phyloP scores from a whole-genome alignment of 2,329 filamentous ascomycete genomes.

The Monilinia fructigena region DNA sequence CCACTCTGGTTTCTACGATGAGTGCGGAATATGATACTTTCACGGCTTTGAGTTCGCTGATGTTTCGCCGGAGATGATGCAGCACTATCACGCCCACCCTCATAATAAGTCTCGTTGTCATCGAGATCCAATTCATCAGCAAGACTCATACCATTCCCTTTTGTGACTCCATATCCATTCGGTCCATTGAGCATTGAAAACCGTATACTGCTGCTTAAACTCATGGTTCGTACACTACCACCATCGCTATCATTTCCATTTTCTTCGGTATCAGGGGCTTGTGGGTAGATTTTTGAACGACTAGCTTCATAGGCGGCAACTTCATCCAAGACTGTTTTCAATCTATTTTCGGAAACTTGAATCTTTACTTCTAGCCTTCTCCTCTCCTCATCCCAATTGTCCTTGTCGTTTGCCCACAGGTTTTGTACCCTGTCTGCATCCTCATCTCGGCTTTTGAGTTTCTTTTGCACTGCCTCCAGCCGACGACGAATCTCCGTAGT shows the following conservation, averaged over 20 bases:
- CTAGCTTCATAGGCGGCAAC: conserved; percentile 68
- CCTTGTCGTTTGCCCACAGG: conserved; percentile 81
- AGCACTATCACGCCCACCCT: conserved; percentile 65
- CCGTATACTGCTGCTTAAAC: conserved; percentile 68
- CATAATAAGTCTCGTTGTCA: conserved; percentile 65
- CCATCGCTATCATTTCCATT: conserved; percentile 61
- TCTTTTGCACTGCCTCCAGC: conserved; percentile 76
- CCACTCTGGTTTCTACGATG: conserved; percentile 58
- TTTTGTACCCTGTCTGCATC: conserved; percentile 75
- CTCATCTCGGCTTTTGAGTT: conserved; percentile 75
- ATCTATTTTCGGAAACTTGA: conserved; percentile 82
- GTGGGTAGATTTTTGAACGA: conserved; percentile 48
- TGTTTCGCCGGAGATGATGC: conserved; percentile 51
- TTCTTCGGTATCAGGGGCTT: conserved; percentile 63
- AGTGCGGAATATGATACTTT: conserved; percentile 51
- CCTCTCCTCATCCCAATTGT: conserved; percentile 79
- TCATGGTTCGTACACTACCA: conserved; percentile 71
- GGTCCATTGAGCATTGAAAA: conserved; percentile 67
- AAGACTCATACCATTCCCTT: conserved; percentile 69
- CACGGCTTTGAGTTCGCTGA: conserved; percentile 55
- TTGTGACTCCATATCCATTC: conserved; percentile 51
- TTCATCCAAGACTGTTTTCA: conserved; percentile 84
- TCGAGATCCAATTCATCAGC: conserved; percentile 91
- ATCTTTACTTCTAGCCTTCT: conserved; percentile 79
- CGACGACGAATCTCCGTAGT: conserved; percentile 71